These are phyloP conservation scores for Eragrostis nindensis DNA, from an alignment of 176 grass and related monocot genomes.

Conservation along the genomic window DNA sequence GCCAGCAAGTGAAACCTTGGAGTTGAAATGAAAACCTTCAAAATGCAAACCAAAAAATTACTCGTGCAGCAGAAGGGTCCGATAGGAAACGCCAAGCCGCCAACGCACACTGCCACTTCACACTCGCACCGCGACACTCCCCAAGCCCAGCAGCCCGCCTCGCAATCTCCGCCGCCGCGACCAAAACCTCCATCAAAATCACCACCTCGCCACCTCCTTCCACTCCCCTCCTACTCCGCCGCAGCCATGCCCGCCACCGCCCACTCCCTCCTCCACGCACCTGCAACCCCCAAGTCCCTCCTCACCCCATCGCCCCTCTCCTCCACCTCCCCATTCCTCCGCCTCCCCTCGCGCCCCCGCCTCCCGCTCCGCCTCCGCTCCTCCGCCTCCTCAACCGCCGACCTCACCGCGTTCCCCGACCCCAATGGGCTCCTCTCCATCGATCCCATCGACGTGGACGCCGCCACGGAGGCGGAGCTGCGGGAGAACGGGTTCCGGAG, in stretches of 20 bases:
- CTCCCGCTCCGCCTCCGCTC: neutral
- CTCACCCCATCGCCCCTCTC: neutral
- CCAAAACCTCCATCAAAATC: slow-evolving; percentile 1
- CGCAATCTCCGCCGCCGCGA: slow-evolving; percentile 47
- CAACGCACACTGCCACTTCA: slow-evolving; percentile 1
- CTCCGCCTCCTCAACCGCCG: slow-evolving; percentile 6
- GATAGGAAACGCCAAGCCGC: neutral
- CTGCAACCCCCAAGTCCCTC: neutral
- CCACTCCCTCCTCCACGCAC: slow-evolving; percentile 32
- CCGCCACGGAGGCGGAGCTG: slow-evolving; percentile 80
- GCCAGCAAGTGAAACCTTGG: no score
- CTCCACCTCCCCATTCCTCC: slow-evolving; percentile 16
- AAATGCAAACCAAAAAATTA: no score
- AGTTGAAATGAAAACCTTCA: no score
- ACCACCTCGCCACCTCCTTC: neutral
- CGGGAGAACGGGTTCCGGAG: slow-evolving; percentile 95
- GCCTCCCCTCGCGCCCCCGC: neutral
- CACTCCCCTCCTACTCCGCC: slow-evolving; percentile 13
- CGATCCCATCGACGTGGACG: slow-evolving; percentile 52
- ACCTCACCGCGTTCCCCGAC: slow-evolving; percentile 47
- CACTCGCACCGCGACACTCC: neutral
- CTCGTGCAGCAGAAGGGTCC: neutral
- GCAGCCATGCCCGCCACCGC: slow-evolving; percentile 34
- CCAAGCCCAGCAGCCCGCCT: slow-evolving; percentile 7
- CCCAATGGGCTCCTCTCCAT: slow-evolving; percentile 42